Evolutionary conservation across 495 filamentous ascomycete species (phyloP).

Genomic region (Astrocystis sublimbata): DNA sequence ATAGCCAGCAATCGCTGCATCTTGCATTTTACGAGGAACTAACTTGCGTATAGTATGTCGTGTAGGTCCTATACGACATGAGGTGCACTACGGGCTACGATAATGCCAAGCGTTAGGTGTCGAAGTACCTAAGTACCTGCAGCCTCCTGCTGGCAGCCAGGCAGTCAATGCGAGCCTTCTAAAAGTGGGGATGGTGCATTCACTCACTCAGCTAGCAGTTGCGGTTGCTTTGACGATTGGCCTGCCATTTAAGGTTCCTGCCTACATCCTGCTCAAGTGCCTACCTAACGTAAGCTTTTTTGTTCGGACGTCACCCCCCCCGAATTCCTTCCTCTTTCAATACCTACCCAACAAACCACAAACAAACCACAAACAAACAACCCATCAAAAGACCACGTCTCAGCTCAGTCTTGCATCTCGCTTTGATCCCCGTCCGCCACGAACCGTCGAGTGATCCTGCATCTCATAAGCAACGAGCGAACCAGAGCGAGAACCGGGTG

Average conservation of each 20-base stretch:
- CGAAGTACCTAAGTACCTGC: not conserved
- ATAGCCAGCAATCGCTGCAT: too few relatives aligned
- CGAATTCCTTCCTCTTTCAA: constrained; percentile 8
- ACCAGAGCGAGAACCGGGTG: constrained; percentile 1
- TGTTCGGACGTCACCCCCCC: constrained; percentile 12
- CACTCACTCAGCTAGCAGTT: constrained; percentile 5
- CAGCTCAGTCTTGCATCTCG: not conserved
- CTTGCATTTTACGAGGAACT: too few relatives aligned
- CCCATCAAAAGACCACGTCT: not conserved
- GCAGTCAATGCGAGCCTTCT: not conserved
- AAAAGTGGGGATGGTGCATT: not conserved
- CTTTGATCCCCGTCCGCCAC: not conserved
- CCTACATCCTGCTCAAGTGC: too few relatives aligned
- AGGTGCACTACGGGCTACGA: too few relatives aligned
- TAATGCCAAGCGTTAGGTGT: too few relatives aligned
- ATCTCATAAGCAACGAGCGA: not conserved
- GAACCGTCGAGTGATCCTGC: not conserved
- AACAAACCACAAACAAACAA: too few relatives aligned
- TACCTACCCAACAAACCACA: too few relatives aligned
- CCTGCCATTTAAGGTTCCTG: too few relatives aligned
- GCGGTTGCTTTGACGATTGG: not conserved
- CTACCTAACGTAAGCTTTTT: too few relatives aligned
- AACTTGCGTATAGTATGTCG: too few relatives aligned
- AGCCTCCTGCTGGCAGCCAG: too few relatives aligned
- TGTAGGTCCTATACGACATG: too few relatives aligned